Conservation (phyloP, 2,329 filamentous ascomycete genomes). For the Leptosphaerulina australis region DNA sequence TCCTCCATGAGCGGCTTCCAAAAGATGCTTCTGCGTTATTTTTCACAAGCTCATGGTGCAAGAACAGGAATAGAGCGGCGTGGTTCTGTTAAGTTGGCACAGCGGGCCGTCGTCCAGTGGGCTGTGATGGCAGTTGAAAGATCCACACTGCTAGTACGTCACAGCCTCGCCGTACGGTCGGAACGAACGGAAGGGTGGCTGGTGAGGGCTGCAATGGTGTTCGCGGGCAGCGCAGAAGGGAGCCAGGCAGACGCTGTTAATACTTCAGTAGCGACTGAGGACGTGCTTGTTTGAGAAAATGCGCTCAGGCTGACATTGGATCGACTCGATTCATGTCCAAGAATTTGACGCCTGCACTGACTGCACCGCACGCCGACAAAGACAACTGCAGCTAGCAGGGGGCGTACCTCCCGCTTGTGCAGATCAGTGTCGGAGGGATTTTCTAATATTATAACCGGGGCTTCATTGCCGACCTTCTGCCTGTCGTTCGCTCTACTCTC, state of each 20-base stretch:
- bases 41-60: slow-evolving; percentile 32
- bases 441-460: slow-evolving; percentile 25
- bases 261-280: slow-evolving; percentile 26
- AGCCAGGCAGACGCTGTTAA: slow-evolving; percentile 8
- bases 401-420: slow-evolving; percentile 32
- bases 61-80: slow-evolving; percentile 23
- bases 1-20: slow-evolving; percentile 12
- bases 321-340: slow-evolving; percentile 17
- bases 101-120: slow-evolving; percentile 27
- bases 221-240: slow-evolving; percentile 9
- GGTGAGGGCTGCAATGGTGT: slow-evolving; percentile 10
- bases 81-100: slow-evolving; percentile 15
- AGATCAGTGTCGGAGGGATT: slow-evolving; percentile 32
- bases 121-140: slow-evolving; percentile 19
- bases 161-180: slow-evolving; percentile 24
- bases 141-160: slow-evolving; percentile 30
- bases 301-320: slow-evolving; percentile 17
- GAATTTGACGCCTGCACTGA: slow-evolving; percentile 16
- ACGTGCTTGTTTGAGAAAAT: slow-evolving; percentile 23
- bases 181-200: slow-evolving; percentile 22
- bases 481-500: slow-evolving; percentile 8
- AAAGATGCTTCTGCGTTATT: slow-evolving; percentile 5
- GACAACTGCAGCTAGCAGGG: slow-evolving; percentile 34
- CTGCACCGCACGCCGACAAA: slow-evolving; percentile 23
- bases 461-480: slow-evolving; percentile 9